phyloP scores from a whole-genome alignment of 495 filamentous ascomycete genomes.

The Penicillium canescens region DNA sequence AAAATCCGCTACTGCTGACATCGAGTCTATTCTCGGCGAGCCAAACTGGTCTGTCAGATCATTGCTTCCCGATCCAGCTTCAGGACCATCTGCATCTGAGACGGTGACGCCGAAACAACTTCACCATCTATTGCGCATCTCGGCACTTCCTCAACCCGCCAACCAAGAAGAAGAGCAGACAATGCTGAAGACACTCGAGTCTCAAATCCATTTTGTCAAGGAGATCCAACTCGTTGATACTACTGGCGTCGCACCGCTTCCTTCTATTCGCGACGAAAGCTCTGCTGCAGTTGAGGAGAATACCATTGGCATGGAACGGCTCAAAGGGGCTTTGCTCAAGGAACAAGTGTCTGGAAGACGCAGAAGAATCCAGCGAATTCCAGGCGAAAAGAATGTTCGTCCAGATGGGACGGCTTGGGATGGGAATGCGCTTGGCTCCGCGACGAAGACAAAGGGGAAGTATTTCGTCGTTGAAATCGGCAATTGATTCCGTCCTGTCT shows the following conservation, averaged over 20 bases:
- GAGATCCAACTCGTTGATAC: slow-evolving; percentile 83
- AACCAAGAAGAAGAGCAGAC: slow-evolving; percentile 54
- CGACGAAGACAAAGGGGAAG: slow-evolving; percentile 63
- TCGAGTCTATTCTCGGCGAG: slow-evolving; percentile 61
- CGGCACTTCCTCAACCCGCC: slow-evolving; percentile 75
- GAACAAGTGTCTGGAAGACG: slow-evolving; percentile 55
- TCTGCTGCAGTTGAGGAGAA: slow-evolving; percentile 50
- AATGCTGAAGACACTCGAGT: slow-evolving; percentile 72
- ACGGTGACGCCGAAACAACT: slow-evolving; percentile 57
- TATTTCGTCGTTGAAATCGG: slow-evolving; percentile 81
- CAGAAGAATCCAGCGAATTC: slow-evolving; percentile 43
- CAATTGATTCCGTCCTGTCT: slow-evolving; percentile 2
- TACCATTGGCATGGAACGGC: slow-evolving; percentile 50
- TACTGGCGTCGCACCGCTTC: slow-evolving; percentile 65
- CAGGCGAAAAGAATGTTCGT: slow-evolving; percentile 26
- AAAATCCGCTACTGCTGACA: slow-evolving; percentile 27
- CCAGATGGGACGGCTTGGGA: slow-evolving; percentile 46
- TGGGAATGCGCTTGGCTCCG: slow-evolving; percentile 69
- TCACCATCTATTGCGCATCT: slow-evolving; percentile 85
- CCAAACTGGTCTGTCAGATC: slow-evolving; percentile 86
- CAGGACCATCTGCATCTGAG: slow-evolving; percentile 26
- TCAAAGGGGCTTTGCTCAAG: slow-evolving; percentile 52
- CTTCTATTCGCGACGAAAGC: slow-evolving; percentile 81
- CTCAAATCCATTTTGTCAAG: slow-evolving; percentile 87
- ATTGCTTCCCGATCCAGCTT: slow-evolving; percentile 58